Conservation (phyloP, 768 basidiomycete genomes). For the Rhodotorula sphaerocarpa region DNA sequence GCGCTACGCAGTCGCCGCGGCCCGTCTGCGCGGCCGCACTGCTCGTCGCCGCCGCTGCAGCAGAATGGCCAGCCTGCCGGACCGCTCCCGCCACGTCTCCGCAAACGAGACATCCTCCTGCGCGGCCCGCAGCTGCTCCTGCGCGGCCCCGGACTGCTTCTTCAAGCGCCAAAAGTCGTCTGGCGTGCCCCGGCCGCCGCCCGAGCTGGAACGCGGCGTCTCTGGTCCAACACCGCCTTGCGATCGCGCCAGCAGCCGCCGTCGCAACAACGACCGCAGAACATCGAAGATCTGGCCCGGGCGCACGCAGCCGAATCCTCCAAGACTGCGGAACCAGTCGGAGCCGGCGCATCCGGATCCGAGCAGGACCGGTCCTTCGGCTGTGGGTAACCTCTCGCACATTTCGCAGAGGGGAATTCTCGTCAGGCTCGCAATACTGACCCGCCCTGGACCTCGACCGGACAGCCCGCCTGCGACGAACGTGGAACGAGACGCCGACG, state of each 20-base stretch:
- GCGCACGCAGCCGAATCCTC: background rate
- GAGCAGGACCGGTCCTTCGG: background rate
- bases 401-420: background rate
- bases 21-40: background rate
- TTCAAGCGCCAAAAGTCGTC: slow-evolving; percentile 23
- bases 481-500: slow-evolving; percentile 79
- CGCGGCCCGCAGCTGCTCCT: slow-evolving; percentile 23
- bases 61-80: no score
- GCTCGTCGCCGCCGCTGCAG: no score
- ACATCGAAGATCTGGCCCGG: background rate
- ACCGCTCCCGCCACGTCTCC: background rate
- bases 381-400: no score
- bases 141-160: slow-evolving; percentile 25
- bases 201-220: slow-evolving; percentile 12
- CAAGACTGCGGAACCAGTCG: background rate
- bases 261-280: background rate
- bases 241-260: slow-evolving; percentile 5
- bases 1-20: slow-evolving; percentile 13
- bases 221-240: slow-evolving; percentile 12
- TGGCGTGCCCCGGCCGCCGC: slow-evolving; percentile 21
- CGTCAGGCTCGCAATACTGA: background rate
- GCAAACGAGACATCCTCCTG: slow-evolving; percentile 32
- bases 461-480: slow-evolving; percentile 51
- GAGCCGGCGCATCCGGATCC: no score
- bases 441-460: background rate